Evolutionary conservation across 2,329 filamentous ascomycete species (phyloP).

Genomic region (Colletotrichum caudatum): DNA sequence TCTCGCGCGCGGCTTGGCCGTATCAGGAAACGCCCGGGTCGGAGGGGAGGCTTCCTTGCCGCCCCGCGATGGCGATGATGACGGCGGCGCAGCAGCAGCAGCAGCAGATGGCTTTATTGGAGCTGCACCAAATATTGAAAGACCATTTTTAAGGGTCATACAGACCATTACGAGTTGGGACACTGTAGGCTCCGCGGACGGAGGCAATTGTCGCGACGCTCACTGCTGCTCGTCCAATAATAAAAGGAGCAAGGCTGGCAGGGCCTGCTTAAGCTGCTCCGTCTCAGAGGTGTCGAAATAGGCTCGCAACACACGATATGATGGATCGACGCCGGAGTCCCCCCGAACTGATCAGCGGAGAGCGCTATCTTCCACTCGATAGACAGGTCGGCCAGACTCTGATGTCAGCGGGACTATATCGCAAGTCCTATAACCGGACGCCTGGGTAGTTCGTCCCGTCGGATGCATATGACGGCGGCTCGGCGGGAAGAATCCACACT

Average conservation of each 20-base stretch:
- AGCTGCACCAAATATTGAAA: neutral
- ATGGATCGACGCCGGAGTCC: neutral
- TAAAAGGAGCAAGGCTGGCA: neutral
- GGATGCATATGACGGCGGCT: neutral
- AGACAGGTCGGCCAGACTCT: neutral
- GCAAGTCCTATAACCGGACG: neutral
- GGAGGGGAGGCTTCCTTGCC: conserved; percentile 2
- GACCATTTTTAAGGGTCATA: too few relatives aligned
- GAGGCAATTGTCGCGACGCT: neutral
- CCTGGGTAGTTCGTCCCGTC: neutral
- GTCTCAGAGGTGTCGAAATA: neutral
- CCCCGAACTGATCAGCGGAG: too few relatives aligned
- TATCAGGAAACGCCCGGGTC: neutral
- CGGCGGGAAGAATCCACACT: neutral
- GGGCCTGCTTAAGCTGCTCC: neutral
- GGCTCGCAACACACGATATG: neutral
- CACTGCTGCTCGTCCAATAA: neutral
- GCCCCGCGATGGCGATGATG: neutral
- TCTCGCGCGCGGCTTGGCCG: neutral
- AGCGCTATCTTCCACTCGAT: neutral
- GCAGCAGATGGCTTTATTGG: neutral
- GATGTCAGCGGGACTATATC: neutral
- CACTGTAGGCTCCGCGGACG: neutral
- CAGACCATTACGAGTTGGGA: neutral
- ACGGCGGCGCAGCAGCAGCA: neutral